Base-by-base conservation (phyloP, 352 stramenopile species). In the Phytophthora agathidicida region DNA sequence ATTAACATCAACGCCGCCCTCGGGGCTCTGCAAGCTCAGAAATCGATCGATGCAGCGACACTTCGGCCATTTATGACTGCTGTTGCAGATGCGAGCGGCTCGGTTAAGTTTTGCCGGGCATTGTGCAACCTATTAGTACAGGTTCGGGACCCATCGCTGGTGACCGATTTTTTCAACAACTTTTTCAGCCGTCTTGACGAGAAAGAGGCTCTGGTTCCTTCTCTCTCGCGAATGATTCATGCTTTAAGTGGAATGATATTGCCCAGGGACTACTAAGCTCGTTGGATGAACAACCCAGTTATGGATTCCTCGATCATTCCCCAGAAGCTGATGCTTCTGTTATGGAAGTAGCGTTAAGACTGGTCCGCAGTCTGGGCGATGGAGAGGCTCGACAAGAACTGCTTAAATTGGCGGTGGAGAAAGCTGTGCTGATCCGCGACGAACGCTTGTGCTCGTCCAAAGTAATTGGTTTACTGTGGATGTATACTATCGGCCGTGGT, bases 1-100 rank as follows among this genome's bases (percentile, higher is more conserved):
- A 51, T 60, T 19, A 58, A 43, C 28, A 35, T 16, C 0, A 48
- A 54, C 14, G 60, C 32, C 30, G 38, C 53, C 16, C 17, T 51
- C 10, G 33, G 32, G 10, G 46, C 46, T 7, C 20, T 59, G 9
- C 19, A 27, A 13, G 16, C n/a, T 7, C 45, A 41, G 13, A 37
- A 32, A 20, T 20, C 32, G 6, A 11, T 58, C 0, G 41, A 30
- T 24, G 8, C 46, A 31, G 39, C 17, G 6, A 45, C 19, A 2
- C 22, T 69, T 2, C 44, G 37, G 0, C 16, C n/a, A 6, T 56
- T 60, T 14, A 60, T 60, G 52, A 14, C 24, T 43, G 7, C 8
- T n/a, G 8, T 43, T 9, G 36, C 22, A 10, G 17, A 27, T 17
- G 8, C 5, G 35, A 35, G 3, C 17, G 13, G 51, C 8, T 52